A percentile compares a stretch with the other conserved stretches of the same genome.
These are phyloP conservation scores for Cytospora schulzeri DNA, from an alignment of 2,329 filamentous ascomycete species.

Conservation along the genomic window DNA sequence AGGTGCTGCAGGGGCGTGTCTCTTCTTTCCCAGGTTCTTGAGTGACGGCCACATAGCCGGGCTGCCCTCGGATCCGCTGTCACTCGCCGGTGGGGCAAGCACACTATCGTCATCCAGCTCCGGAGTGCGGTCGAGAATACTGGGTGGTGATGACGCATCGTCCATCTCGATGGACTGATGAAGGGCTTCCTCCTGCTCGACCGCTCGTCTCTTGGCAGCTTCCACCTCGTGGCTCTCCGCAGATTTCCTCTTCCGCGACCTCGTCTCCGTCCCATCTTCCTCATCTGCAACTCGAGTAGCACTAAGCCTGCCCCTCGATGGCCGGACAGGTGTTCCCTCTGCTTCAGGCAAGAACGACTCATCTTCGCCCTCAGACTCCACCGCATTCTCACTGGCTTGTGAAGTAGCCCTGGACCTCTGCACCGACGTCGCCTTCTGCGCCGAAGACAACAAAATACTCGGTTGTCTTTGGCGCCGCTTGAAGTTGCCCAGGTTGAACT, in stretches of 20 bases:
- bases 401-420: slow-evolving; percentile 31
- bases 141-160: slow-evolving; percentile 34
- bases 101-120: slow-evolving; percentile 49
- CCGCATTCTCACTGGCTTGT: slow-evolving; percentile 25
- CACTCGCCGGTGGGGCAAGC: slow-evolving; percentile 59
- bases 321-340: slow-evolving; percentile 33
- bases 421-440: slow-evolving; percentile 43
- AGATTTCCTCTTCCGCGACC: slow-evolving; percentile 60
- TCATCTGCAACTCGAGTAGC: slow-evolving; percentile 12
- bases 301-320: slow-evolving; percentile 19
- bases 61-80: slow-evolving; percentile 46
- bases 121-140: slow-evolving; percentile 32
- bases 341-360: slow-evolving; percentile 35
- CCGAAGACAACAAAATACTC: slow-evolving; percentile 58
- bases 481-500: slow-evolving; percentile 60
- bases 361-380: slow-evolving; percentile 33
- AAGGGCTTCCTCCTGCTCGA: slow-evolving; percentile 27
- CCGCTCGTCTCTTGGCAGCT: slow-evolving; percentile 36
- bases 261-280: slow-evolving; percentile 29
- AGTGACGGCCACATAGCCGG: slow-evolving; percentile 55
- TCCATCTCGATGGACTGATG: slow-evolving; percentile 34
- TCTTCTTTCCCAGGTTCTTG: slow-evolving; percentile 51
- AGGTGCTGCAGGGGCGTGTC: slow-evolving; percentile 34
- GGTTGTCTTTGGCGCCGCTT: slow-evolving; percentile 60
- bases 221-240: slow-evolving; percentile 45